These are phyloP conservation scores for Grosmannia penicillata DNA, from an alignment of 2,329 filamentous ascomycete genomes.

Conservation along the genomic window DNA sequence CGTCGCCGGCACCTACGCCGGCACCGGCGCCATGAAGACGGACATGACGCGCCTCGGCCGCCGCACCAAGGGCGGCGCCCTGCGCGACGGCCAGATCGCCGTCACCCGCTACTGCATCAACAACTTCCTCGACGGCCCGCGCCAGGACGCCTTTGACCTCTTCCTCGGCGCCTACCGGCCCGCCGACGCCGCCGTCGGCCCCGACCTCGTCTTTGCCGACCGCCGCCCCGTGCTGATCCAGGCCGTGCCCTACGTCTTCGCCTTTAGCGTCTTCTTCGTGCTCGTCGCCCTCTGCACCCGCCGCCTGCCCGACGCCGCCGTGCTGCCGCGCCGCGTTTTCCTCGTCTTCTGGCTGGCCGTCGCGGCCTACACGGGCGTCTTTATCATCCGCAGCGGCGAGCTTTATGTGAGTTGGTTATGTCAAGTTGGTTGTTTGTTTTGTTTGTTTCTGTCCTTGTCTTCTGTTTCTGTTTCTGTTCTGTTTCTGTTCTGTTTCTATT, in stretches of 20 bases:
- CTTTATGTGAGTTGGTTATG: conserved; percentile 87
- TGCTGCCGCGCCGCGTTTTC: conserved; percentile 73
- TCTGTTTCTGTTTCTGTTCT: neutral
- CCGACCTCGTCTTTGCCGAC: conserved; percentile 64
- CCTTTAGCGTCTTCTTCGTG: conserved; percentile 73
- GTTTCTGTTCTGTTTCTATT: conserved; percentile 9
- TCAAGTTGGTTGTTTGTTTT: no score
- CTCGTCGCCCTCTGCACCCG: conserved; percentile 60
- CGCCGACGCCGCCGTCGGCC: conserved; percentile 53
- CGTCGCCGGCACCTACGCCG: conserved; percentile 83
- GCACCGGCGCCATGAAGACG: conserved; percentile 94
- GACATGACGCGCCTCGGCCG: conserved; percentile 92
- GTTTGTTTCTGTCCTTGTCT: neutral
- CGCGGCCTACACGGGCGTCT: conserved; percentile 56
- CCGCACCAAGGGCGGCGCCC: conserved; percentile 68
- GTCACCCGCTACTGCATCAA: conserved; percentile 81
- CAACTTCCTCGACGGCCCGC: conserved; percentile 86
- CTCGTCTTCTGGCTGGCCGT: conserved; percentile 63
- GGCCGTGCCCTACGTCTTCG: conserved; percentile 81
- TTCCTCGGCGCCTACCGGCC: conserved; percentile 82
- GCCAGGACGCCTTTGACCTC: conserved; percentile 90
- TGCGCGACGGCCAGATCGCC: conserved; percentile 80
- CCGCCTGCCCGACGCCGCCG: conserved; percentile 53
- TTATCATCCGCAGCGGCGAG: conserved; percentile 74
- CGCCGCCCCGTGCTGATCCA: conserved; percentile 77